These are phyloP conservation scores for Fusarium sp. DNA, from an alignment of 2,329 filamentous ascomycete species.

Conservation along the genomic window DNA sequence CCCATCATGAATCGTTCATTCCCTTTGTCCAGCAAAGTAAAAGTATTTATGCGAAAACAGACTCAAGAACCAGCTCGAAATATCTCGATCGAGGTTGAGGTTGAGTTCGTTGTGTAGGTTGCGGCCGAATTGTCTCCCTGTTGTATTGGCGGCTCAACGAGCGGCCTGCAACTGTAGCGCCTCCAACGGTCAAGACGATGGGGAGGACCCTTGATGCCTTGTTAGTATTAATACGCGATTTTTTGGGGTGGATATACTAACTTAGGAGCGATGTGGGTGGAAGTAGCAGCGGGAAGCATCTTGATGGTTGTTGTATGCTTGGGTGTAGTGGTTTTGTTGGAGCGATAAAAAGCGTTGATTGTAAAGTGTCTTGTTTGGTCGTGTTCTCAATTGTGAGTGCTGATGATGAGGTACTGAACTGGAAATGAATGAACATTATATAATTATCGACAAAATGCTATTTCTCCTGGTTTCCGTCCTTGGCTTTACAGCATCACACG, in stretches of 20 bases:
- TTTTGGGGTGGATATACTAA: not conserved
- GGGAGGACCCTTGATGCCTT: slow-evolving; percentile 25
- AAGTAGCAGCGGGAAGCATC: slow-evolving; percentile 34
- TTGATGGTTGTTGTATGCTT: not conserved
- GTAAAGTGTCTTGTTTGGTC: not conserved
- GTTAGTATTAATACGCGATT: not conserved
- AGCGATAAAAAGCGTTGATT: no score
- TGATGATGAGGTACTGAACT: not conserved
- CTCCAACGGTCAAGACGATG: slow-evolving; percentile 36
- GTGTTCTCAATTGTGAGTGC: not conserved
- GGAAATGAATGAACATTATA: slow-evolving; percentile 20
- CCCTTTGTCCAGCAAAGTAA: not conserved
- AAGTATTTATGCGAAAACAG: slow-evolving; percentile 35
- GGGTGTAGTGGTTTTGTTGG: not conserved
- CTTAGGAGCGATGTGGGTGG: slow-evolving; percentile 25
- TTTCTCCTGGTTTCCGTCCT: slow-evolving; percentile 1
- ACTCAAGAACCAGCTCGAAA: slow-evolving; percentile 35
- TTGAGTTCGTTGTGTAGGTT: not conserved
- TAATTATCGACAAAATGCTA: not conserved
- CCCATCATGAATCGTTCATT: slow-evolving; percentile 5
- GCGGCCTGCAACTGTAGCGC: slow-evolving; percentile 36
- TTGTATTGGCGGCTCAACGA: slow-evolving; percentile 26
- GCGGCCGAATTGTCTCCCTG: slow-evolving; percentile 2
- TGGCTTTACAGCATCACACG: slow-evolving; percentile 18
- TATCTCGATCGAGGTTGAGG: slow-evolving; percentile 24